Conservation (phyloP, 768 basidiomycete species). For the Chalciporus piperatus region DNA sequence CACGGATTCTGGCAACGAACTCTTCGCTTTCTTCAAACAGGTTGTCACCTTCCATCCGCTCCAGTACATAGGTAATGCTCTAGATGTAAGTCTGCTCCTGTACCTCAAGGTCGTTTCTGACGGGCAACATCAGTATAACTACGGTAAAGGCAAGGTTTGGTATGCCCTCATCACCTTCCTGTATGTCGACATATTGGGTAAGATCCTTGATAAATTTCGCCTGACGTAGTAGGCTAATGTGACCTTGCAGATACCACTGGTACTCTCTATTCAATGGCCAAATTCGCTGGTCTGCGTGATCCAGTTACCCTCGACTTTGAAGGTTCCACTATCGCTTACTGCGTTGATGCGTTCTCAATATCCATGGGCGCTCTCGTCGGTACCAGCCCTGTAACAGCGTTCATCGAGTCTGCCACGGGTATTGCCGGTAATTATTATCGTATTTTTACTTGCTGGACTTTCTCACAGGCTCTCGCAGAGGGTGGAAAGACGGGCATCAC, state of each 20-base stretch:
- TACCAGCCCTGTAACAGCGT: conserved; percentile 79
- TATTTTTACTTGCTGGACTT: neutral
- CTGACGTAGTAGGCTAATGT: neutral
- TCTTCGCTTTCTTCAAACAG: conserved; percentile 84
- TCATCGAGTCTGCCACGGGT: conserved; percentile 80
- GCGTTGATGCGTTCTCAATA: conserved; percentile 78
- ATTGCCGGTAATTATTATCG: conserved; percentile 51
- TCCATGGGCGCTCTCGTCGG: conserved; percentile 80
- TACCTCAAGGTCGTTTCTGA: conserved; percentile 4
- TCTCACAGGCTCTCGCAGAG: conserved; percentile 42
- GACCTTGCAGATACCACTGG: conserved; percentile 44
- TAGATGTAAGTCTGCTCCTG: conserved; percentile 49
- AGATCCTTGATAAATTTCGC: conserved; percentile 15
- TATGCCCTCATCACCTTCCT: conserved; percentile 87
- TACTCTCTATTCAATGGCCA: conserved; percentile 88
- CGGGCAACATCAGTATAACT: conserved; percentile 39
- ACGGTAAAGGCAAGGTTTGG: conserved; percentile 73
- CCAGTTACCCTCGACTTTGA: conserved; percentile 86
- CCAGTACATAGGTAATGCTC: conserved; percentile 57
- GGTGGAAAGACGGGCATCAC: conserved; percentile 87
- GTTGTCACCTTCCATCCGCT: conserved; percentile 75
- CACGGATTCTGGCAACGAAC: conserved; percentile 58
- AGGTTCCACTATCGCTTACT: conserved; percentile 77
- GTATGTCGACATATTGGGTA: conserved; percentile 82
- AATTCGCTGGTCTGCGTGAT: conserved; percentile 85